A percentile compares a stretch with the other conserved stretches of the same genome.
These are phyloP conservation scores for Astrothelium subdiscretum DNA, from an alignment of 495 filamentous ascomycete species.

Conservation along the genomic window DNA sequence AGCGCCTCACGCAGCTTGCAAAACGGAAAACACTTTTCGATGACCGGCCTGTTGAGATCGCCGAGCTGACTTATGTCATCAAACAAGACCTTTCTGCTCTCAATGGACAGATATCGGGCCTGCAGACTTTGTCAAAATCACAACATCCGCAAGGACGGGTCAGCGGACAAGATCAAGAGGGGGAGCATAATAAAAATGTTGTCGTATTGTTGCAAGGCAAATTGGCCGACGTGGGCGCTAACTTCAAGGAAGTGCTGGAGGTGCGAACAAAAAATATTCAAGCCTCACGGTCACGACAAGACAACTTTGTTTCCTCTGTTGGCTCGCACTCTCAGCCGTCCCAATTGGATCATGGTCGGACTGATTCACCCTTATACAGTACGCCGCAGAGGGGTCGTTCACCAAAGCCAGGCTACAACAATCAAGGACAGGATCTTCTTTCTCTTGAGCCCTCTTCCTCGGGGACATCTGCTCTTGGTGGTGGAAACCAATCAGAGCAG, in stretches of 20 bases:
- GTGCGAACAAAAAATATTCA: conserved; percentile 98
- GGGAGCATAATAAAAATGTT: conserved; percentile 96
- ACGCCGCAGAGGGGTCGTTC: conserved; percentile 56
- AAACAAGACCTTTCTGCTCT: conserved; percentile 90
- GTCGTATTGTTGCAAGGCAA: conserved; percentile 88
- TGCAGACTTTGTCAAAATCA: conserved; percentile 59
- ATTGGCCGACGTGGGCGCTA: conserved; percentile 82
- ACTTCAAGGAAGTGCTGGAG: conserved; percentile 95
- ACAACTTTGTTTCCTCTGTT: conserved; percentile 90
- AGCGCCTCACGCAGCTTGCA: conserved; percentile 83
- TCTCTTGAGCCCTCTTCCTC: conserved; percentile 67
- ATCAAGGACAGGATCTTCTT: conserved; percentile 57
- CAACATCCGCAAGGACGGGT: conserved; percentile 50
- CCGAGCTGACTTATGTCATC: conserved; percentile 89
- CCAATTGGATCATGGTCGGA: conserved; percentile 36
- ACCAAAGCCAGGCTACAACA: conserved; percentile 43
- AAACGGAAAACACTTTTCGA: conserved; percentile 96
- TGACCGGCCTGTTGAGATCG: conserved; percentile 91
- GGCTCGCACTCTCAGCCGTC: conserved; percentile 53
- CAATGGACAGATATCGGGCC: conserved; percentile 70
- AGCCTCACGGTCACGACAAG: conserved; percentile 78
- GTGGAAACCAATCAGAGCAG: conserved; percentile 56
- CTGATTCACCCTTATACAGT: conserved; percentile 75
- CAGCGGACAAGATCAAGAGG: conserved; percentile 51
- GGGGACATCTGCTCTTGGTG: conserved; percentile 38